Base-by-base conservation (phyloP, 805 yeast species). In the Kluyveromyces wickerhamii region DNA sequence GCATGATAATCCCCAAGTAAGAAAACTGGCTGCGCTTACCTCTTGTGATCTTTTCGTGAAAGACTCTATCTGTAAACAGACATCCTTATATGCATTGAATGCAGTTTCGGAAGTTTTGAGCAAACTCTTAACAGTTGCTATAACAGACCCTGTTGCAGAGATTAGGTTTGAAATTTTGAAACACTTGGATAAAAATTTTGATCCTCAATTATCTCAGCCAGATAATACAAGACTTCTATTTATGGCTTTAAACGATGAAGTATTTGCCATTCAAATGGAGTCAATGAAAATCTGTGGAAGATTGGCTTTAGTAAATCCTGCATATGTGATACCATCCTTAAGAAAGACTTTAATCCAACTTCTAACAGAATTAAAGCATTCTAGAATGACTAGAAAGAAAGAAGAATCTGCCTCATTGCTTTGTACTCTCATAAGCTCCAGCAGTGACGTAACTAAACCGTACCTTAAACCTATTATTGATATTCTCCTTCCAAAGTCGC, bases 181-280 rank as follows among this genome's bases (percentile, higher is more conserved):
- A 34, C 71, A 87, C 29, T 63, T 94, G 24, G 83, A 83, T 23
- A 71, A 77, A 2, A 70, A 71, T 38, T 83, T 89, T 54, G 96
- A 92, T 49, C 84, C 95, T 0, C 97, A 92, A 49, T 60, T 92
- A 21, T 85, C 96, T 0, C 97, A 92, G 55, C 94, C 96, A 1
- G 94, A 84, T 40, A 88, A 87, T 54, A 89, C 88, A 21, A 69
- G 85, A 36, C 60, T 88, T 10, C 64, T 92, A 15, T 85, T 89
- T 49, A 83, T 88, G 66, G 89, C 96, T 0, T 63, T 89, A 37
- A 84, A 92, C 52, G 99, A 92, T 59, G 97, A 89, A 57, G 73
- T 72, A 2, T 92, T 92, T 52, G 77, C 75, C 8, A 81, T 92
- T 8, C 72, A 95, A 36, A 77, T 82, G 47, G 81, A 76, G 11